phyloP scores from a whole-genome alignment of 228 moss, liverwort and hornwort species.

The Sphagnum magellanicum region DNA sequence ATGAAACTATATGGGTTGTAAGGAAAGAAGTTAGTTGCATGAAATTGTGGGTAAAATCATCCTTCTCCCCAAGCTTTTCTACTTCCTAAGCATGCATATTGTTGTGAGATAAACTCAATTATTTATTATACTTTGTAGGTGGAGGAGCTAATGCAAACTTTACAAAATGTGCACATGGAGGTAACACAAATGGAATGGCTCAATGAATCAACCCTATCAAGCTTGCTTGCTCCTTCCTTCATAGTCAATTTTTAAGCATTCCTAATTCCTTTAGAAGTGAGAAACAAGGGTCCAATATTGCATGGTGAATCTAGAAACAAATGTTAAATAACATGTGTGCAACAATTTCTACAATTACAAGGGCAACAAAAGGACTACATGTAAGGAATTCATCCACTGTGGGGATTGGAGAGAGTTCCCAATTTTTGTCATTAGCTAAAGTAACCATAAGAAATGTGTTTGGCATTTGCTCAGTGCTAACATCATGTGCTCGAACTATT shows the following conservation, averaged over 20 bases:
- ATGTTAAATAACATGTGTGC: constrained; percentile 66
- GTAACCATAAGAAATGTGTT: background rate
- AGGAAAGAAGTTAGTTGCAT: no score
- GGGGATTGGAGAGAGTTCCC: background rate
- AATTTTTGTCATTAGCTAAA: background rate
- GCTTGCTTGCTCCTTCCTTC: constrained; percentile 35
- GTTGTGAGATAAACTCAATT: no score
- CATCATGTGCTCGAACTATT: background rate
- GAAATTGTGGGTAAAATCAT: no score
- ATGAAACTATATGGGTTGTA: no score
- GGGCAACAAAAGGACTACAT: constrained; percentile 73
- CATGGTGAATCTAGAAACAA: constrained; percentile 91
- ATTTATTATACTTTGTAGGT: constrained; percentile 9
- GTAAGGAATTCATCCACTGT: constrained; percentile 1
- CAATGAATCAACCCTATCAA: constrained; percentile 65
- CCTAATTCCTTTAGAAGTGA: constrained; percentile 68
- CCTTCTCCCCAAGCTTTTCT: no score
- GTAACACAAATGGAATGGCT: constrained; percentile 87
- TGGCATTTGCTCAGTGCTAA: background rate
- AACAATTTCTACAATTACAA: constrained; percentile 62
- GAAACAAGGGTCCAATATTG: constrained; percentile 31
- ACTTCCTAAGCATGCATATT: no score
- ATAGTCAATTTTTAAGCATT: constrained; percentile 67
- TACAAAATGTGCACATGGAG: constrained; percentile 86
- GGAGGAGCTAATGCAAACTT: constrained; percentile 66